Evolutionary conservation across 305 asterid species (phyloP).

Genomic region (Rubia peregrina): DNA sequence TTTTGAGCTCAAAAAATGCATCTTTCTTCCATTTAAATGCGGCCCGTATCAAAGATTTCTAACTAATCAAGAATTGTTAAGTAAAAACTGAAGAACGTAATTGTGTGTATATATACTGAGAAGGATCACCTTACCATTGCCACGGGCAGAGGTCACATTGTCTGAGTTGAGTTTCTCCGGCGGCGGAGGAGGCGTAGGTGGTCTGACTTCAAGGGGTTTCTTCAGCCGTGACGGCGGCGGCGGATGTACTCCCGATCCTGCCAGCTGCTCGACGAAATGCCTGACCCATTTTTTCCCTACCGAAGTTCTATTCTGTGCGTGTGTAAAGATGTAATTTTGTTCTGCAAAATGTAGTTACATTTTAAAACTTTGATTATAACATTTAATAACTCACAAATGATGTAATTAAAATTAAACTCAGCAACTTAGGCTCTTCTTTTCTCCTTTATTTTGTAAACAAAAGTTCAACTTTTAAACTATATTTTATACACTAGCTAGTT

Average conservation of each 20-base stretch:
- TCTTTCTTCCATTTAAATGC: neutral
- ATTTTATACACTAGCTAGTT: too few relatives aligned
- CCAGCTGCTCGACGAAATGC: conserved; percentile 94
- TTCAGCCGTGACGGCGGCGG: conserved; percentile 35
- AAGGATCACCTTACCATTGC: conserved; percentile 21
- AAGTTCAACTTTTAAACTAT: too few relatives aligned
- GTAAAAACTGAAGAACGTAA: neutral
- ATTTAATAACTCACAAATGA: too few relatives aligned
- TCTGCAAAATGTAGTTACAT: neutral
- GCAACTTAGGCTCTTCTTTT: too few relatives aligned
- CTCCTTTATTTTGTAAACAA: too few relatives aligned
- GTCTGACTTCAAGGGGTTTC: conserved; percentile 37
- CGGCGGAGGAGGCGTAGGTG: conserved; percentile 9
- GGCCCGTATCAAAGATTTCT: neutral
- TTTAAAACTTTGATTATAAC: too few relatives aligned
- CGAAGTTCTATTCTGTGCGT: neutral
- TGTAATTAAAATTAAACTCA: too few relatives aligned
- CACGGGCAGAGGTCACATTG: conserved; percentile 32
- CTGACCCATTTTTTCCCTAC: conserved; percentile 56
- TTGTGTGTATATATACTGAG: neutral
- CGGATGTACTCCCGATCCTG: conserved; percentile 43
- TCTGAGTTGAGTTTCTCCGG: conserved; percentile 23
- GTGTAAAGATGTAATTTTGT: neutral
- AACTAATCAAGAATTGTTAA: neutral
- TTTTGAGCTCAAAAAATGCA: conserved; percentile 5